Evolutionary conservation across 257 asterid genomes (phyloP), one percentile per base, ranked within the genome.

Genomic region (Eustoma russellianum): DNA sequence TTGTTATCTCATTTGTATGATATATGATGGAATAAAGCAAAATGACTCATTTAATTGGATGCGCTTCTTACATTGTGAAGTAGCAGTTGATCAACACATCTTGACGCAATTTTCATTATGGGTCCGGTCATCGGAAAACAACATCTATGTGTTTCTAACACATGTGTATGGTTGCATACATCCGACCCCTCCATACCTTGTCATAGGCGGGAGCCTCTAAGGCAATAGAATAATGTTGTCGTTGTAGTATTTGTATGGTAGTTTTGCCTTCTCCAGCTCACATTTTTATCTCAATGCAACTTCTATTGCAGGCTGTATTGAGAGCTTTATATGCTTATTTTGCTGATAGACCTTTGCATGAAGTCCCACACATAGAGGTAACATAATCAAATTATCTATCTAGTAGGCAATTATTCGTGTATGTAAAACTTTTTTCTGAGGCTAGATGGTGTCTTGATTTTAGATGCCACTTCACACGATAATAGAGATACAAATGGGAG

Each of bases 401-500:
- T 38, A 24, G 43, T 7, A 38, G 43, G 43, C 43, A 38, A 11
- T 38, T 38, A 11, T 38, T 11, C 10, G 9, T 38, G 1, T 38
- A 38, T 38, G 7, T 35, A 35, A 24, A 4, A 0, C 28, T 19
- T 19, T 19, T 19, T 24, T 0, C 30, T 8, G 16, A 52, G 18
- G n/a, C 16, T n/a, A 13, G 5, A 13, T 53, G 57, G 57, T 51
- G 28, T 54, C 60, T 55, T 17, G 44, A 65, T 64, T 58, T 70
- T 89, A 91, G 98, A 65, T 80, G 81, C 95, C 98, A 5, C 95
- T 91, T 50, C 96, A 91, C 76, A 91, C 98, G 18, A 91, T 91
- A 53, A 91, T 91, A 66, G 98, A 91, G 80, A 91, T 91, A 68
- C 96, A 91, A 62, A 91, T 91, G 98, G 98, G 98, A 62, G 98